Conservation (phyloP, 1,139 yeast species). For the Diutina mesorugosa region DNA sequence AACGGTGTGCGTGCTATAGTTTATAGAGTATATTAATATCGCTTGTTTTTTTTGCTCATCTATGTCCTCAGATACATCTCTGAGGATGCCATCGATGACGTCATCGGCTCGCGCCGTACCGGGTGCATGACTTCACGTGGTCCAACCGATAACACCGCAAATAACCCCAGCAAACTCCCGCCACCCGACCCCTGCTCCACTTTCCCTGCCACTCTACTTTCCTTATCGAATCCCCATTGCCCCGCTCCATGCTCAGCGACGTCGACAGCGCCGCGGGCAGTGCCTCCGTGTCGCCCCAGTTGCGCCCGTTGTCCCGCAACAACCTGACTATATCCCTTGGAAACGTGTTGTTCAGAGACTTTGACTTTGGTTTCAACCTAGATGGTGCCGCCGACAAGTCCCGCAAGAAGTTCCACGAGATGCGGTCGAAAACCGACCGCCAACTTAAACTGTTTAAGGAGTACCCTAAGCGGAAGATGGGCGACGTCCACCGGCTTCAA, state of each 20-base stretch:
- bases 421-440: constrained; percentile 24
- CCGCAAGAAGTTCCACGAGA: constrained; percentile 20
- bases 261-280: not conserved
- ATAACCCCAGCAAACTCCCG: too few species aligned
- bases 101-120: not conserved
- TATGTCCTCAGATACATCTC: too few species aligned
- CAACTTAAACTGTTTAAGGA: constrained; percentile 15
- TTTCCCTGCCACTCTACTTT: not conserved
- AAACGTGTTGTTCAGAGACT: constrained; percentile 26
- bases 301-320: not conserved
- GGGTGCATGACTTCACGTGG: not conserved
- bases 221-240: too few species aligned
- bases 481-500: constrained; percentile 19
- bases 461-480: constrained; percentile 5
- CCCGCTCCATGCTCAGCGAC: not conserved
- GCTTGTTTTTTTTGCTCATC: too few species aligned
- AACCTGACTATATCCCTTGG: constrained; percentile 21
- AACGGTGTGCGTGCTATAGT: not conserved
- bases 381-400: constrained; percentile 26
- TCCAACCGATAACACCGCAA: not conserved
- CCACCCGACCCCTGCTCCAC: not conserved
- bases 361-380: constrained; percentile 30
- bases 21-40: not conserved
- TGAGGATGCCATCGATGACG: not conserved
- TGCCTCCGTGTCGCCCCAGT: not conserved